Percentiles rank a stretch among this genome's conserved stretches.
phyloP scores from a whole-genome alignment of 2,329 filamentous ascomycete genomes.

The Penicillium sp. region DNA sequence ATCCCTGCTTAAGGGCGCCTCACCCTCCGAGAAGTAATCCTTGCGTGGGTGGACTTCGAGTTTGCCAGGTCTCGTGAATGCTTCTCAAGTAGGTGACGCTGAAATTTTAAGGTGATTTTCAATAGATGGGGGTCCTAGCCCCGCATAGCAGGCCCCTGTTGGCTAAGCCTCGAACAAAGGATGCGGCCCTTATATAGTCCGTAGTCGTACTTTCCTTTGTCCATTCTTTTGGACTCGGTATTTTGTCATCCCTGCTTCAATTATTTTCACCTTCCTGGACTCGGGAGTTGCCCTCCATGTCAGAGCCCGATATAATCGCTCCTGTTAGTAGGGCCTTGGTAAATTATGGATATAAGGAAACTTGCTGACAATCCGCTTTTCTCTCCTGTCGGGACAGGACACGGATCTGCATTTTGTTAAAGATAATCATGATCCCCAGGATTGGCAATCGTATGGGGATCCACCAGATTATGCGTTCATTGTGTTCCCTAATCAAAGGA shows the following conservation, averaged over 20 bases:
- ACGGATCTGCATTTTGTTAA: not conserved
- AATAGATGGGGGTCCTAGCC: not conserved
- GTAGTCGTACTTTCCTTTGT: not conserved
- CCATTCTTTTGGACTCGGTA: not conserved
- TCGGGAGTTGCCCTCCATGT: not conserved
- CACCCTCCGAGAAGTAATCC: not conserved
- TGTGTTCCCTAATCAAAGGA: not conserved
- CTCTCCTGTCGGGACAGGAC: not conserved
- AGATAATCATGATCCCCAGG: not conserved
- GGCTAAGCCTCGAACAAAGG: not conserved
- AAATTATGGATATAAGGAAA: not conserved
- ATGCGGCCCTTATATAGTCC: not conserved
- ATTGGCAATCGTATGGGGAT: not conserved
- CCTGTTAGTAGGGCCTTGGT: not conserved
- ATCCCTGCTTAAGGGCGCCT: not conserved
- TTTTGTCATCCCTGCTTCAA: not conserved
- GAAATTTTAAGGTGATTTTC: not conserved
- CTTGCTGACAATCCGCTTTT: not conserved
- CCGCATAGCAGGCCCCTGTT: not conserved
- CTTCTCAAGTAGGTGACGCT: not conserved
- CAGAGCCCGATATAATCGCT: not conserved
- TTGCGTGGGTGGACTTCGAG: not conserved
- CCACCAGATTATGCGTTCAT: not conserved
- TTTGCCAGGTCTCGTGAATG: not conserved
- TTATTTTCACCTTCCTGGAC: not conserved